Percentiles rank a stretch among this genome's conserved stretches.
Evolutionary conservation across 2,329 filamentous ascomycete species (phyloP).

Genomic region (Pseudogymnoascus sp.): DNA sequence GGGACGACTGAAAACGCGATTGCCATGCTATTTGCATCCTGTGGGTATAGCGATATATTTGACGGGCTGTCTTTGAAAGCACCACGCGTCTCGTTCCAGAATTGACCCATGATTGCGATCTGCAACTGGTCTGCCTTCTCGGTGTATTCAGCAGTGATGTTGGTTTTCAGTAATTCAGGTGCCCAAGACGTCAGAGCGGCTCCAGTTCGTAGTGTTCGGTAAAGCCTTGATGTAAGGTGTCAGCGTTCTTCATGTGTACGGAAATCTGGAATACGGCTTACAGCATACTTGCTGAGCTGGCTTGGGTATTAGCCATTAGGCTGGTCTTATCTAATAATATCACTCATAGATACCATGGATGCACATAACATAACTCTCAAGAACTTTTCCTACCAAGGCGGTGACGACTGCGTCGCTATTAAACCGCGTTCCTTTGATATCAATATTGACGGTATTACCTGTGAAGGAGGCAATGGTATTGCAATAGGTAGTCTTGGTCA

Average conservation of each 20-base stretch:
- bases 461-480: conserved; percentile 45
- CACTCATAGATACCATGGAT: conserved; percentile 44
- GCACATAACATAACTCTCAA: conserved; percentile 38
- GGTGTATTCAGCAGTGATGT: background rate
- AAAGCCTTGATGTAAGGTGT: conserved; percentile 26
- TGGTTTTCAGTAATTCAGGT: background rate
- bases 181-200: conserved; percentile 36
- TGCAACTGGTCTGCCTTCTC: background rate
- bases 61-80: conserved; percentile 27
- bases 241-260: background rate
- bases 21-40: conserved; percentile 51
- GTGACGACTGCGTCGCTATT: conserved; percentile 49
- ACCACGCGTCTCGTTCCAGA: background rate
- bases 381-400: conserved; percentile 45
- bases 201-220: conserved; percentile 39
- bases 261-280: background rate
- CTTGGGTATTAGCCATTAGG: conserved; percentile 30
- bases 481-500: conserved; percentile 47
- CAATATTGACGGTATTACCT: conserved; percentile 37
- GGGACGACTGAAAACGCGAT: conserved; percentile 25
- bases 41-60: conserved; percentile 46
- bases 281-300: conserved; percentile 38
- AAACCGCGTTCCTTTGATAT: conserved; percentile 47
- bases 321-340: conserved; percentile 37
- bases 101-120: background rate